Base-by-base conservation (phyloP, 1,139 yeast genomes). In the Ogataea hybrid region DNA sequence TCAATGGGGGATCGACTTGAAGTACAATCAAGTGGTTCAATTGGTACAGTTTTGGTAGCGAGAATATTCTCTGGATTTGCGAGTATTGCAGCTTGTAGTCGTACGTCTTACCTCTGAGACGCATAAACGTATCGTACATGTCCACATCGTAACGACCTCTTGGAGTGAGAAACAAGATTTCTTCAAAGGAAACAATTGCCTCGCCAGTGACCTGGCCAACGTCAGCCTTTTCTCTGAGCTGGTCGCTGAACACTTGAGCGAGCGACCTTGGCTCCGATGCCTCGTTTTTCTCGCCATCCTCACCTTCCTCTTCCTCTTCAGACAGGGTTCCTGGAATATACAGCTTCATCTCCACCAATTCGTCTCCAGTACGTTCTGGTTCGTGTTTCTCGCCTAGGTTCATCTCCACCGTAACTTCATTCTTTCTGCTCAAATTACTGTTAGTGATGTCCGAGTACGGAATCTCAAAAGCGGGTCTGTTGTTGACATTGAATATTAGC, bases 61-160 rank as follows among this genome's bases (percentile, higher is more conserved):
- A 80, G 56, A 92, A 92, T 38, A 92, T 80, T 58, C 96, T 75
- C 64, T 90, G 96, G 51, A 92, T 84, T 61, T 88, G 95, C 58
- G 82, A 77, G 67, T 87, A 92, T 62, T 87, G 96, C 47, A 94
- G 78, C 68, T 92, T 94, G 74, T 92, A 94, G 65, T 92, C 98
- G 67, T 94, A 92, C 3, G 98, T 92, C 67, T 92, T 92, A 64
- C 99, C 99, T 59, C 98, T 82, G 45, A 92, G 74, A 63, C 98
- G 81, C 66, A 94, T 78, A 33, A 95, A 86, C 21, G 80, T 78
- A 33, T 88, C 82, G 66, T 87, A 92, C 84, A 92, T 84, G 64
- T 90, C 97, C 56, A 92, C 85, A 63, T 94, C 98, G 65, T 90
- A 92, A 65, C 98, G 92, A 56, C 98, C 98, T 75, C 95, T 81